Percentiles rank a stretch among this genome's conserved stretches.
phyloP scores from a whole-genome alignment of 2,329 filamentous ascomycete species.

The Aurifilum marmelostoma region DNA sequence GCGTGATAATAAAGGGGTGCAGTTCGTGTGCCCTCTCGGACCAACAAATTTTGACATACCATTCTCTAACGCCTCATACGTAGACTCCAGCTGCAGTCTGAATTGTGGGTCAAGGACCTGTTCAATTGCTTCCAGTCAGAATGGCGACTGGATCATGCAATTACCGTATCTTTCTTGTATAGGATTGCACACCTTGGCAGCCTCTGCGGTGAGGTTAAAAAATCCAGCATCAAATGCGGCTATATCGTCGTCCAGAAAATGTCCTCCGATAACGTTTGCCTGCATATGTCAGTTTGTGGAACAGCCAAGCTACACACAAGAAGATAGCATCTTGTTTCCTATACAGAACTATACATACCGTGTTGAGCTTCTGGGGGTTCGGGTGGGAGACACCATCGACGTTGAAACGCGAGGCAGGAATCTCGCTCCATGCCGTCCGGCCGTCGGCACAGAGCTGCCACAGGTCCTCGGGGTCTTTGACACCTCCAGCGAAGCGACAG shows the following conservation, averaged over 20 bases:
- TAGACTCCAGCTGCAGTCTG: conserved; percentile 15
- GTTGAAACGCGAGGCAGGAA: conserved; percentile 9
- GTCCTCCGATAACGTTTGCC: conserved; percentile 12
- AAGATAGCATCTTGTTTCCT: no score
- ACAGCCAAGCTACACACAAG: not conserved
- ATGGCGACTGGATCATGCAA: not conserved
- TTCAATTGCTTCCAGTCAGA: not conserved
- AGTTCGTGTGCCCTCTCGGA: not conserved
- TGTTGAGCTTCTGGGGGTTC: not conserved
- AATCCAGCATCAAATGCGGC: conserved; percentile 17
- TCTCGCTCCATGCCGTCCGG: conserved; percentile 12
- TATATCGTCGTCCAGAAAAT: conserved; percentile 16
- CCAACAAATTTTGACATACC: not conserved
- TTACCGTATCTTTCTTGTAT: no score
- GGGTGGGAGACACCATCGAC: not conserved
- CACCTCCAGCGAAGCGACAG: conserved; percentile 44
- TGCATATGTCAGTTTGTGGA: not conserved
- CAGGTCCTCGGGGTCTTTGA: conserved; percentile 39
- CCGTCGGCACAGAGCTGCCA: conserved; percentile 34
- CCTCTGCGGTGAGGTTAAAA: conserved; percentile 8
- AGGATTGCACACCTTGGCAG: conserved; percentile 1
- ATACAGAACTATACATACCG: not conserved
- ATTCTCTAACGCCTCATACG: conserved; percentile 21
- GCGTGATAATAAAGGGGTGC: not conserved
- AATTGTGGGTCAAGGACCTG: conserved; percentile 16